Conservation (phyloP, 2,329 filamentous ascomycete species). For the Talaromyces sp. region DNA sequence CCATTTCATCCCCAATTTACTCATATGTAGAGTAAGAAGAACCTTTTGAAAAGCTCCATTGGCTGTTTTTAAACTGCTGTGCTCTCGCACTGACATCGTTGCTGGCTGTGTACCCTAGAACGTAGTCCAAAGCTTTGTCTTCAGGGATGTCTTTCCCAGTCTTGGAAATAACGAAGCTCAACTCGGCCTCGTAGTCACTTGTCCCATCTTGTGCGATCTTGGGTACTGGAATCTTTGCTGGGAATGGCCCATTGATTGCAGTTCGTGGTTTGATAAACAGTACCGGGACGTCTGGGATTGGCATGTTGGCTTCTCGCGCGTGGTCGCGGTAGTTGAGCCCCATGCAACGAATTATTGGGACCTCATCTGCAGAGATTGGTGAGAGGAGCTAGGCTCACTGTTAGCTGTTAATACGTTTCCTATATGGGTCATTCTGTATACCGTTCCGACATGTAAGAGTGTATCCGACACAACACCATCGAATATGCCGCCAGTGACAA, state of each 20-base stretch:
- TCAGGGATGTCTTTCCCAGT: constrained; percentile 34
- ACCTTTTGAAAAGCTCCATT: constrained; percentile 39
- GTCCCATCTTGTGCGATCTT: constrained; percentile 30
- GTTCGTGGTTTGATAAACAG: constrained; percentile 29
- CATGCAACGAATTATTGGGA: constrained; percentile 42
- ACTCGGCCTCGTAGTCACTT: constrained; percentile 40
- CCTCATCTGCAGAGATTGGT: constrained; percentile 21
- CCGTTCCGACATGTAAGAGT: constrained; percentile 17
- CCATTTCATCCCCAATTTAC: too few species aligned
- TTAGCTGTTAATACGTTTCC: neutral
- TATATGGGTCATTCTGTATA: neutral
- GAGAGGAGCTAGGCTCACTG: neutral
- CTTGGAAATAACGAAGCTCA: constrained; percentile 34
- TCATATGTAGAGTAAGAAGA: neutral
- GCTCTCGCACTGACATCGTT: constrained; percentile 39
- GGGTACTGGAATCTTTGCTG: constrained; percentile 26
- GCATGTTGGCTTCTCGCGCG: constrained; percentile 3
- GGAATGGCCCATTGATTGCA: constrained; percentile 29
- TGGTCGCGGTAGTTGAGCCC: constrained; percentile 41
- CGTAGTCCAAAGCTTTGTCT: constrained; percentile 34
- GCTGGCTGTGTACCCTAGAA: constrained; percentile 36
- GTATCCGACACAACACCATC: constrained; percentile 31
- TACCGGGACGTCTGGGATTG: neutral
- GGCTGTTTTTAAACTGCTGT: constrained; percentile 35
- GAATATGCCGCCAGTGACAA: constrained; percentile 33